phyloP scores from a whole-genome alignment of 768 basidiomycete species.

The Termitomyces titanicus region DNA sequence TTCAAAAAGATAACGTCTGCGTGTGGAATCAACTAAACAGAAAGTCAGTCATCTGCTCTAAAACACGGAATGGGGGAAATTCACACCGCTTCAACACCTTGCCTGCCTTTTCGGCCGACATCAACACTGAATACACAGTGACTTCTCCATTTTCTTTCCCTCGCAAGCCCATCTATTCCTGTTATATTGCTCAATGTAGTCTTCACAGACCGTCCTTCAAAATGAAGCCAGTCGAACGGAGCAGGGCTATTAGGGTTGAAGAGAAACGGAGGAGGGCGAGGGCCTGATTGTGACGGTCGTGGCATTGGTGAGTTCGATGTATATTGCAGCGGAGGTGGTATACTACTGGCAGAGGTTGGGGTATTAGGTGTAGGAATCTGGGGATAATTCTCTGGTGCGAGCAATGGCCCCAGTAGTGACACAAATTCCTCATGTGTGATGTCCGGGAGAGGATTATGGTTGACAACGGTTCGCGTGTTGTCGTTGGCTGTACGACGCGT shows the following conservation, averaged over 20 bases:
- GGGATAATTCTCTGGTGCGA: conserved; percentile 76
- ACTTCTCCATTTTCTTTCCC: conserved; percentile 80
- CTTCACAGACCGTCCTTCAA: conserved; percentile 77
- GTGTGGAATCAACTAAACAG: conserved; percentile 67
- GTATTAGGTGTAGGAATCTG: conserved; percentile 27
- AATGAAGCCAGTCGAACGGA: conserved; percentile 85
- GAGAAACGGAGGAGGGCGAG: conserved; percentile 25
- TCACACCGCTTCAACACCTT: conserved; percentile 78
- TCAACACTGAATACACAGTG: conserved; percentile 83
- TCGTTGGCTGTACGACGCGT: conserved; percentile 41
- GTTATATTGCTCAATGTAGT: conserved; percentile 76
- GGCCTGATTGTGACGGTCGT: conserved; percentile 27
- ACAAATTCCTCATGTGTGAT: conserved; percentile 87
- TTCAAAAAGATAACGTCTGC: conserved; percentile 82
- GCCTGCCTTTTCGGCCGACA: conserved; percentile 66
- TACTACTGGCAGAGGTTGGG: conserved; percentile 24
- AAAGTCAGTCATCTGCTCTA: conserved; percentile 7
- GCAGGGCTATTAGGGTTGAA: conserved; percentile 58
- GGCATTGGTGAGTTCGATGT: conserved; percentile 23
- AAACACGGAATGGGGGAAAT: conserved; percentile 9
- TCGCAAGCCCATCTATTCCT: conserved; percentile 77
- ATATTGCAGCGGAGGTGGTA: conserved; percentile 32
- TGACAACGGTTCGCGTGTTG: conserved; percentile 66
- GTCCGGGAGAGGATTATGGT: conserved; percentile 86
- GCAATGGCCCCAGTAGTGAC: conserved; percentile 70